Base-by-base conservation (phyloP, 768 basidiomycete genomes). In the Psilocybe subaeruginosa region DNA sequence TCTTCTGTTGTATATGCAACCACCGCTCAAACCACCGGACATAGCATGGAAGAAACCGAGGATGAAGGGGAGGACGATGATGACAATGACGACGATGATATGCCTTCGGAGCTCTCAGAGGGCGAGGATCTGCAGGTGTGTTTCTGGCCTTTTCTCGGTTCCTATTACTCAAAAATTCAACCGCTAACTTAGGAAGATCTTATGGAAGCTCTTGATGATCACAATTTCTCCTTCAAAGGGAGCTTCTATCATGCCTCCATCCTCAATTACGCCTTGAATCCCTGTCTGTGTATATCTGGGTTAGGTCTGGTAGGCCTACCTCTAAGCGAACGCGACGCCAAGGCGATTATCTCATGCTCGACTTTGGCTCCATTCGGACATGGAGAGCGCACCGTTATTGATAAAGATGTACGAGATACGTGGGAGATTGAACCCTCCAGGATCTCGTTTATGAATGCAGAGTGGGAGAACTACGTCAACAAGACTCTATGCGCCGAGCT, bases 371-470 rank as follows among this genome's bases (percentile, higher is more conserved):
- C 81, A 0, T 84, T 78, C 65, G 82, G 82, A 1, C 75, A 77
- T 55, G 80, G 79, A 14, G 73, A 77, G 37, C 67, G 73, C 8
- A 83, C 79, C 0, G 62, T 82, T 8, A 73, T 82, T 1, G 76
- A 83, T 60, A 81, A 70, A 43, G 64, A 71, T 1, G 80, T 83
- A 7, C 69, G 82, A 11, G 77, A 84, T 72, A 82, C 80, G 3
- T 85, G 81, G 81, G 81, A 84, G 64, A 79, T 85, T 47, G 78
- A 81, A 54, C 76, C 79, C 0, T 63, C 60, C 0, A 65, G 70
- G 50, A 69, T 85, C 5, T 65, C 66, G 5, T 82, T 84, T 56
- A 66, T 66, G 11, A 83, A 82, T 64, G 71, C 76, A 0, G 70
- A 67, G 11, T 85, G 83, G 82, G 39, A 58, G 1, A 35, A 54